A percentile compares a stretch with the other conserved stretches of the same genome.
phyloP scores from a whole-genome alignment of 345 rosid species.

The Arabis hirsuta region DNA sequence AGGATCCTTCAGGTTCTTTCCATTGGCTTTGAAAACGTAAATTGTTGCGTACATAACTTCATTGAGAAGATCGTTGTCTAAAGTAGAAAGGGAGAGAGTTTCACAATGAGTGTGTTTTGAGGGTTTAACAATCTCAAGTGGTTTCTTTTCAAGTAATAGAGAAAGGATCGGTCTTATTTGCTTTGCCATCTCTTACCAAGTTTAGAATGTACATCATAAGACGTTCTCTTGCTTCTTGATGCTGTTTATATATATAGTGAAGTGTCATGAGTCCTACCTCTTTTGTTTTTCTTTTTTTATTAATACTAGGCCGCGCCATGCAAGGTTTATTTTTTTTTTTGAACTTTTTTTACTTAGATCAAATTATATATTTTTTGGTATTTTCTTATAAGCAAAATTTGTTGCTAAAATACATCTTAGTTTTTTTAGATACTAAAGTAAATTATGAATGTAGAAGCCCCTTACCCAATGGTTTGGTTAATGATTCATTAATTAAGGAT shows the following conservation, averaged over 20 bases:
- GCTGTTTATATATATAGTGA: conserved; percentile 3
- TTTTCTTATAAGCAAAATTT: too few relatives aligned
- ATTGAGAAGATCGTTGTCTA: conserved; percentile 45
- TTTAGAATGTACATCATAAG: neutral
- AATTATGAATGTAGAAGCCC: too few relatives aligned
- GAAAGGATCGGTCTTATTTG: neutral
- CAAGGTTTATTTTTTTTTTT: too few relatives aligned
- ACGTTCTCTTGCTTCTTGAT: neutral
- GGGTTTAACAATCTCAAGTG: conserved; percentile 46
- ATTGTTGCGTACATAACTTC: conserved; percentile 46
- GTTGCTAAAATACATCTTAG: too few relatives aligned
- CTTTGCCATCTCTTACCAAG: conserved; percentile 13
- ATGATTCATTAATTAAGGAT: too few relatives aligned
- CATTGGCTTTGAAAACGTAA: conserved; percentile 46
- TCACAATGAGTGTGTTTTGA: conserved; percentile 46
- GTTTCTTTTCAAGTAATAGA: conserved; percentile 21
- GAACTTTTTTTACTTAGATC: too few relatives aligned
- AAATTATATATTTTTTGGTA: too few relatives aligned
- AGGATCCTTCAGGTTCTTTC: conserved; percentile 20
- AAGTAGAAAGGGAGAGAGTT: conserved; percentile 49
- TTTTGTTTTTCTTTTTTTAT: too few relatives aligned
- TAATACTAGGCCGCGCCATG: too few relatives aligned
- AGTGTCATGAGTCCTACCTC: too few relatives aligned
- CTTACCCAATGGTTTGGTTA: too few relatives aligned
- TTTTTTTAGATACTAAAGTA: too few relatives aligned